Evolutionary conservation across 495 filamentous ascomycete species (phyloP).

Genomic region (Lasiosphaeria hispida): DNA sequence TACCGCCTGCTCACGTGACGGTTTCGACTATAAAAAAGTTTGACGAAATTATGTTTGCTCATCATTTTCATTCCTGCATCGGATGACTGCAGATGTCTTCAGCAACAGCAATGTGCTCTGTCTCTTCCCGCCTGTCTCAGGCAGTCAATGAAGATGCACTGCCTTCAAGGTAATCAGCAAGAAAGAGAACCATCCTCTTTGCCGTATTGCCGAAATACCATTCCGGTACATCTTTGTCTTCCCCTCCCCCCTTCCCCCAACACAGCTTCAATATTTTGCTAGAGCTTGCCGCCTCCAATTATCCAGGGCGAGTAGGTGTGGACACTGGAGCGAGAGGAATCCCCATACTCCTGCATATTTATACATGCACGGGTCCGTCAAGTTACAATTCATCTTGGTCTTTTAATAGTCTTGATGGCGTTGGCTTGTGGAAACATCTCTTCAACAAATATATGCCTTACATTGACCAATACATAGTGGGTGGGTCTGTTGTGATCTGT

Average conservation of each 20-base stretch:
- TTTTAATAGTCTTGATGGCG: constrained; percentile 10
- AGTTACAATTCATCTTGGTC: constrained; percentile 21
- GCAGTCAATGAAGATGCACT: no score
- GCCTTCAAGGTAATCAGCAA: background rate
- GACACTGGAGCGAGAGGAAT: constrained; percentile 53
- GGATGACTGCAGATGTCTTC: no score
- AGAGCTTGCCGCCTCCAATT: constrained; percentile 50
- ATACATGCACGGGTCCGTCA: constrained; percentile 23
- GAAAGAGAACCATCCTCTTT: background rate
- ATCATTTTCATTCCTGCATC: background rate
- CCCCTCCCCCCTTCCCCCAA: background rate
- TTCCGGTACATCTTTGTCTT: background rate
- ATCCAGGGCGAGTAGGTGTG: constrained; percentile 50
- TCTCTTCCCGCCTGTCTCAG: no score
- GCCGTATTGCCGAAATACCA: background rate
- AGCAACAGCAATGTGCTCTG: no score
- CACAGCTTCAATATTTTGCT: constrained; percentile 41
- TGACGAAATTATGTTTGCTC: background rate
- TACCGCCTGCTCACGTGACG: constrained; percentile 28
- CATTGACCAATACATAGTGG: background rate
- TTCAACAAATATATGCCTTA: background rate
- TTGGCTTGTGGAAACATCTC: constrained; percentile 23
- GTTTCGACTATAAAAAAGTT: background rate
- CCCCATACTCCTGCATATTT: constrained; percentile 19
- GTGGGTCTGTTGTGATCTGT: background rate